Conservation (phyloP, 2,329 filamentous ascomycete species). For the Lachnellula suecica region DNA sequence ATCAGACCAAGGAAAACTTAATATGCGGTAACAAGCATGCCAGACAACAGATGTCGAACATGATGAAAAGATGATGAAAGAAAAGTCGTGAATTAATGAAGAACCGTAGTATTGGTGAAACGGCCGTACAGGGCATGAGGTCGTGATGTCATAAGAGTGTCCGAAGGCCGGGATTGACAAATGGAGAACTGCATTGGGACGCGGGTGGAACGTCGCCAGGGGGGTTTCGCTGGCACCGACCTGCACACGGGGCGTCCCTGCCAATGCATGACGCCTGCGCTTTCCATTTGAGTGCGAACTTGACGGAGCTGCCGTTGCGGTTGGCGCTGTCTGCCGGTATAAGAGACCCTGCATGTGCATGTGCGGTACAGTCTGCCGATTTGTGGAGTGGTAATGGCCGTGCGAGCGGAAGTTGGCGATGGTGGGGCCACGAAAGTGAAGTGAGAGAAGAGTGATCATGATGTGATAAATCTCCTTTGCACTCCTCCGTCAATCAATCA, state of each 20-base stretch:
- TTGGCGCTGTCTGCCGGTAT: background rate
- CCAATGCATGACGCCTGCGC: too few relatives aligned
- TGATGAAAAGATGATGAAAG: background rate
- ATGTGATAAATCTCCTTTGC: background rate
- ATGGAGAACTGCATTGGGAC: too few relatives aligned
- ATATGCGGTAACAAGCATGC: too few relatives aligned
- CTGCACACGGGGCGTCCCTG: too few relatives aligned
- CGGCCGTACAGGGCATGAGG: background rate
- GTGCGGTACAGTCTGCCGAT: background rate
- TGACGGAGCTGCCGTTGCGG: background rate
- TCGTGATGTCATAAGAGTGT: slow-evolving; percentile 1
- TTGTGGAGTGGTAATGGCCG: background rate
- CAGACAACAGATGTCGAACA: background rate
- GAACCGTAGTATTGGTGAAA: background rate
- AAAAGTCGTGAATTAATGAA: background rate
- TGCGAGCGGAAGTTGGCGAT: background rate
- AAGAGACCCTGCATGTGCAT: background rate
- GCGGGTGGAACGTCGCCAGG: too few relatives aligned
- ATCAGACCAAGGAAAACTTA: background rate
- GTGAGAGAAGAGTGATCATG: too few relatives aligned
- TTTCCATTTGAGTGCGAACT: background rate
- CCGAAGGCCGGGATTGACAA: background rate
- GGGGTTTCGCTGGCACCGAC: too few relatives aligned
- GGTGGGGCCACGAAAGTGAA: too few relatives aligned
- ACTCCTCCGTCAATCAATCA: slow-evolving; percentile 8